These are phyloP conservation scores for Ceratobasidium sp. DNA, from an alignment of 1,284 basidiomycete genomes.

Conservation along the genomic window DNA sequence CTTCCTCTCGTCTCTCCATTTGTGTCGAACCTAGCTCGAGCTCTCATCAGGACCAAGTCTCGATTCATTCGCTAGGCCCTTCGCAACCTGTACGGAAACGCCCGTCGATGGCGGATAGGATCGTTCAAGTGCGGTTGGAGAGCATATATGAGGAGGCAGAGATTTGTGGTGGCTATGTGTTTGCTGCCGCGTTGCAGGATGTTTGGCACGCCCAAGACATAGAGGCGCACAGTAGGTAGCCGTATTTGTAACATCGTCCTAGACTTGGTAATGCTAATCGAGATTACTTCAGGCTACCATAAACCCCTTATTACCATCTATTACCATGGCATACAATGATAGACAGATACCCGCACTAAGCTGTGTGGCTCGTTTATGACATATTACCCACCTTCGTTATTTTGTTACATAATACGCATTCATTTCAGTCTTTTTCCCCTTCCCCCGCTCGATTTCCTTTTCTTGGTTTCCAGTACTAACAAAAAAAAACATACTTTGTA, in stretches of 20 bases:
- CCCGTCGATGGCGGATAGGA: conserved; percentile 24
- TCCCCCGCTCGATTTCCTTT: no score
- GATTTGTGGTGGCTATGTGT: conserved; percentile 2
- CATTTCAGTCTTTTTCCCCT: no score
- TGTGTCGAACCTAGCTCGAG: conserved; percentile 12
- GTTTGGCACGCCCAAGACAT: conserved; percentile 38
- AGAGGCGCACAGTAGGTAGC: conserved; percentile 5
- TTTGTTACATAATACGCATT: no score
- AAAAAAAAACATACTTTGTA: no score
- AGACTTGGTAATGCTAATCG: neutral
- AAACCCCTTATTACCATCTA: neutral
- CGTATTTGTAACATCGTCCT: no score
- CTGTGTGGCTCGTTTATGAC: no score
- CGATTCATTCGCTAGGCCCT: neutral
- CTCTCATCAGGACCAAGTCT: neutral
- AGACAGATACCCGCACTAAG: no score
- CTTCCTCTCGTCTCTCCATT: conserved; percentile 6
- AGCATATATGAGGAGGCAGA: conserved; percentile 39
- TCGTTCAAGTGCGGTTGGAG: conserved; percentile 27
- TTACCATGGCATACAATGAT: no score
- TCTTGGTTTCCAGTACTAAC: no score
- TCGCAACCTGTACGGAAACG: neutral
- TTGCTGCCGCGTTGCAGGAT: conserved; percentile 35
- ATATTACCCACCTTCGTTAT: no score
- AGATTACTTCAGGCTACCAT: neutral